Evolutionary conservation across 495 filamentous ascomycete genomes (phyloP).

Genomic region (Astrocystis sublimbata): DNA sequence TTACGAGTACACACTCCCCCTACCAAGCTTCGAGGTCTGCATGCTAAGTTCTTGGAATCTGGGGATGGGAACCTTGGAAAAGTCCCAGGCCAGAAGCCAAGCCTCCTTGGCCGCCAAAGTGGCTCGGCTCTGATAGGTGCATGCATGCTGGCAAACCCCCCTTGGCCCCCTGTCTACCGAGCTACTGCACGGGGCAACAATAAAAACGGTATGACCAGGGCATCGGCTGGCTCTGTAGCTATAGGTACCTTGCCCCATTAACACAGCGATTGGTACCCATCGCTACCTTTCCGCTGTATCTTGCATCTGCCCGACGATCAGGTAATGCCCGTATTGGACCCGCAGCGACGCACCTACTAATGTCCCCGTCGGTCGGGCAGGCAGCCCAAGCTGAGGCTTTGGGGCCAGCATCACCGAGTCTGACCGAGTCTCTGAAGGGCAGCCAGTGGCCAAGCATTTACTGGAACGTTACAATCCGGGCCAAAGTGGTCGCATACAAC

Average conservation of each 20-base stretch:
- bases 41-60: no score
- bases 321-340: no score
- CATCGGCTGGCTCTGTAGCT: not conserved
- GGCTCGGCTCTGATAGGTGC: not conserved
- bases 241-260: no score
- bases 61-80: no score
- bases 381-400: not conserved
- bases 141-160: constrained; percentile 4
- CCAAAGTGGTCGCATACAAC: not conserved
- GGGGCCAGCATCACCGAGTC: no score
- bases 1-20: no score
- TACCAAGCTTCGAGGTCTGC: no score
- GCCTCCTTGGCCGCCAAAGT: not conserved
- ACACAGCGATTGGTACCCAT: no score
- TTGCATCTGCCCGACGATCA: not conserved
- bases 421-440: not conserved
- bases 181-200: constrained; percentile 18
- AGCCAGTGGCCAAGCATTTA: constrained; percentile 2
- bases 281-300: no score
- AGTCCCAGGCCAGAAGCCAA: not conserved
- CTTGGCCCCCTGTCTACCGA: no score
- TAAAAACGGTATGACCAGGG: constrained; percentile 11
- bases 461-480: constrained; percentile 10
- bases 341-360: no score
- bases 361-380: not conserved